A percentile compares a stretch with the other conserved stretches of the same genome.
Conservation (phyloP, 257 asterid genomes). For the Solanum arcanum region DNA sequence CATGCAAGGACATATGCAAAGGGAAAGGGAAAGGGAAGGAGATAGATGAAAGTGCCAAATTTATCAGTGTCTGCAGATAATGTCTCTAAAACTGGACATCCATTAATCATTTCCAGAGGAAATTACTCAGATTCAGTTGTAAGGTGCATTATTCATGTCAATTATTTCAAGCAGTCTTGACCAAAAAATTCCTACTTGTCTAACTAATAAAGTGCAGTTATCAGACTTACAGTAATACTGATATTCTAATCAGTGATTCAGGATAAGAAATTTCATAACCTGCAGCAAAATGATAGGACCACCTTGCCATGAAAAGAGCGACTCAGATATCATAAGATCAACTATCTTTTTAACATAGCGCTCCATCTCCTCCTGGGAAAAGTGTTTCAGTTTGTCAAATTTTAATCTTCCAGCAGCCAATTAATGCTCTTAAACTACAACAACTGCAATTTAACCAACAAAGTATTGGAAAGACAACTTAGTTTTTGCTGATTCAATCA, state of each 20-base stretch:
- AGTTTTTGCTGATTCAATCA: neutral
- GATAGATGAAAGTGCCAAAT: neutral
- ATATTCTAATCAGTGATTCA: neutral
- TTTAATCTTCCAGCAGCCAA: neutral
- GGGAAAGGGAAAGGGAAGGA: neutral
- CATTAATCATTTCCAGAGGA: neutral
- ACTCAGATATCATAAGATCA: constrained; percentile 65
- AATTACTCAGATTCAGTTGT: neutral
- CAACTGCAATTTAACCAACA: neutral
- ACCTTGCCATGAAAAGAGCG: constrained; percentile 94
- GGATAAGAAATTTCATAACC: constrained; percentile 31
- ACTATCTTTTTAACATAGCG: constrained; percentile 80
- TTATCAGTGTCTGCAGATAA: neutral
- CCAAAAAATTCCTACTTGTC: neutral
- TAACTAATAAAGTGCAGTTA: neutral
- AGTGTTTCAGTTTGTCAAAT: neutral
- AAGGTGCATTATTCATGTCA: neutral
- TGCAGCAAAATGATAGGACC: constrained; percentile 87
- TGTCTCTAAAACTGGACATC: neutral
- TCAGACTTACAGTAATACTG: neutral
- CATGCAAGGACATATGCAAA: neutral
- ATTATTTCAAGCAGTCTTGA: neutral
- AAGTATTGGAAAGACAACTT: neutral
- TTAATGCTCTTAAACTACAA: neutral
- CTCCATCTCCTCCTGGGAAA: constrained; percentile 84